Percentiles rank a stretch among this genome's conserved stretches.
These are phyloP conservation scores for Cryptococcus deneoformans DNA, from an alignment of 1,284 basidiomycete genomes.

Conservation along the genomic window DNA sequence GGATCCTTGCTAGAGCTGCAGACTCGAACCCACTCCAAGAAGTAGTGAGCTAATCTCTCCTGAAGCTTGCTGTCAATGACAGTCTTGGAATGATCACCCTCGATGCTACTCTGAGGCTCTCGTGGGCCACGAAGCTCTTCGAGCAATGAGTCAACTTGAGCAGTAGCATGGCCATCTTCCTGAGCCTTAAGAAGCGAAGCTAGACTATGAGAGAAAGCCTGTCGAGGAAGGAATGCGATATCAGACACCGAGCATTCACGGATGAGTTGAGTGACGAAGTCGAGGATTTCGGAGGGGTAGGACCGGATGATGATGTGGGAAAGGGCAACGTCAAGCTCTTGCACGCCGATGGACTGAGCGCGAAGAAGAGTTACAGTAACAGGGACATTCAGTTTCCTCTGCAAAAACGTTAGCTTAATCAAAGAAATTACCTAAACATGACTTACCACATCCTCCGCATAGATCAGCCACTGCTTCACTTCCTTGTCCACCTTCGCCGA, in stretches of 20 bases:
- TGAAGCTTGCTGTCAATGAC: slow-evolving; percentile 49
- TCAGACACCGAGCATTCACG: slow-evolving; percentile 80
- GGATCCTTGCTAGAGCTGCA: slow-evolving; percentile 72
- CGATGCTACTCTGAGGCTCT: slow-evolving; percentile 46
- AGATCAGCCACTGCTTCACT: slow-evolving; percentile 94
- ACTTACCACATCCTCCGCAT: slow-evolving; percentile 90
- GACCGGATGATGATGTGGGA: slow-evolving; percentile 78
- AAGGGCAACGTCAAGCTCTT: slow-evolving; percentile 84
- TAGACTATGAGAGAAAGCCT: slow-evolving; percentile 76
- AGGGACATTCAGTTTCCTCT: slow-evolving; percentile 95
- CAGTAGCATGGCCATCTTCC: slow-evolving; percentile 35
- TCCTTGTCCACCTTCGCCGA: slow-evolving; percentile 95
- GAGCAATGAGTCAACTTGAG: slow-evolving; percentile 44
- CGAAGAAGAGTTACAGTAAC: slow-evolving; percentile 87
- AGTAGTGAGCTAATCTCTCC: slow-evolving; percentile 58
- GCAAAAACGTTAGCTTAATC: slow-evolving; percentile 5
- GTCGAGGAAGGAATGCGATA: slow-evolving; percentile 69
- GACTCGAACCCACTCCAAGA: slow-evolving; percentile 85
- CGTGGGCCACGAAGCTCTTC: slow-evolving; percentile 51
- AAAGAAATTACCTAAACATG: not conserved
- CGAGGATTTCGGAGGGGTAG: slow-evolving; percentile 71
- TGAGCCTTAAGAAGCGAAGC: slow-evolving; percentile 68
- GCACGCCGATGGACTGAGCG: slow-evolving; percentile 73
- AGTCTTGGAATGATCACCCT: slow-evolving; percentile 29
- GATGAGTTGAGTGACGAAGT: slow-evolving; percentile 80